These are phyloP conservation scores for Amanita fuliginea DNA, from an alignment of 768 basidiomycete species.

Conservation along the genomic window DNA sequence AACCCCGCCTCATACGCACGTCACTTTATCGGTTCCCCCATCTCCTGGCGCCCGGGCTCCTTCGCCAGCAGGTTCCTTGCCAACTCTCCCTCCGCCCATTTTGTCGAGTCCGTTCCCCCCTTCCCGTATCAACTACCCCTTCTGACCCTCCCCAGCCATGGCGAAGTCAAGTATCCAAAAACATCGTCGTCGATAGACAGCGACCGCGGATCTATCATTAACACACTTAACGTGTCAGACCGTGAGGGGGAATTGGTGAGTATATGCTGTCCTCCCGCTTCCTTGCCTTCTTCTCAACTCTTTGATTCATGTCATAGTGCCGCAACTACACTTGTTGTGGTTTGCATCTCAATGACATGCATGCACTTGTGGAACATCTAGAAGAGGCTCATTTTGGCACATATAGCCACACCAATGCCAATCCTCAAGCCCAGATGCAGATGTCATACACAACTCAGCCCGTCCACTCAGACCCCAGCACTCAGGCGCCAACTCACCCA, in stretches of 20 bases:
- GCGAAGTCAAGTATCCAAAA: conserved; percentile 24
- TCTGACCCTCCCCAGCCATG: conserved; percentile 13
- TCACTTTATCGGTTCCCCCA: conserved; percentile 60
- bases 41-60: conserved; percentile 60
- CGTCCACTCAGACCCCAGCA: conserved; percentile 18
- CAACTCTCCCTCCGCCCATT: conserved; percentile 50
- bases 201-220: conserved; percentile 44
- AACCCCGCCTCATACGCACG: conserved; percentile 59
- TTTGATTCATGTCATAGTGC: conserved; percentile 34
- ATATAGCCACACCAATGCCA: conserved; percentile 28
- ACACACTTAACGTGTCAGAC: conserved; percentile 56
- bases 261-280: conserved; percentile 14
- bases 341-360: conserved; percentile 41
- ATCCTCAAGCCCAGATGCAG: conserved; percentile 28
- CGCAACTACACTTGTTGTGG: conserved; percentile 90
- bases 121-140: background rate
- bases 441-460: conserved; percentile 35
- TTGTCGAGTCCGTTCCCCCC: conserved; percentile 47
- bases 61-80: conserved; percentile 55
- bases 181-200: conserved; percentile 43
- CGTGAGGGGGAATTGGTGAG: conserved; percentile 62
- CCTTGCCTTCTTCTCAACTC: background rate
- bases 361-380: conserved; percentile 80
- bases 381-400: conserved; percentile 85
- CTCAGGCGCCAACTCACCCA: conserved; percentile 13